phyloP scores from a whole-genome alignment of 129 eudicot genomes.

The Oenanthe sinensis region DNA sequence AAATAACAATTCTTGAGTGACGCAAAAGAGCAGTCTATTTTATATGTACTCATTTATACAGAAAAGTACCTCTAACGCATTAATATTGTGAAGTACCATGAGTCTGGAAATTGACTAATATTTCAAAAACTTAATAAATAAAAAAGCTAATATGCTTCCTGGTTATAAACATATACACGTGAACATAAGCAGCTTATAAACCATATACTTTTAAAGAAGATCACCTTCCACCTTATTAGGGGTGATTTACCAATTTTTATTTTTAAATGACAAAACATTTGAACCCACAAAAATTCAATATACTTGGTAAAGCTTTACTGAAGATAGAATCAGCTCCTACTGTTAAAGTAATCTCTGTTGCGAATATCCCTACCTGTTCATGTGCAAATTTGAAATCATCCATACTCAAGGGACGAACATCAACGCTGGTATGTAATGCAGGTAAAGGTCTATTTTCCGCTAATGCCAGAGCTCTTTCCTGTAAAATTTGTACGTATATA shows the following conservation, averaged over 20 bases:
- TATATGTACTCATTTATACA: background rate
- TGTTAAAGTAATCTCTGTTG: background rate
- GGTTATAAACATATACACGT: background rate
- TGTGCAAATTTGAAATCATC: slow-evolving; percentile 86
- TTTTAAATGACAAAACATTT: background rate
- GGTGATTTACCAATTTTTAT: background rate
- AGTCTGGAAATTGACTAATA: background rate
- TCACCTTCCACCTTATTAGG: background rate
- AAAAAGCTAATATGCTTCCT: no score
- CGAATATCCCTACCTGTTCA: slow-evolving; percentile 56
- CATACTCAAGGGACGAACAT: slow-evolving; percentile 64
- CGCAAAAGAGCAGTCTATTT: background rate
- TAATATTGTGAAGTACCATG: background rate
- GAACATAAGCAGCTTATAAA: background rate
- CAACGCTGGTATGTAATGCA: slow-evolving; percentile 61
- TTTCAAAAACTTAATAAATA: background rate
- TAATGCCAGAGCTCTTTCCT: slow-evolving; percentile 79
- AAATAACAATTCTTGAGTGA: no score
- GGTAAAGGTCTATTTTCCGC: slow-evolving; percentile 62
- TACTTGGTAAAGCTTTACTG: background rate
- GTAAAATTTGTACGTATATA: slow-evolving; percentile 15
- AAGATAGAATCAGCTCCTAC: background rate
- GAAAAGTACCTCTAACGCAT: background rate
- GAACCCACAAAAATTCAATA: background rate
- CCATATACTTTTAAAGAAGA: background rate